Evolutionary conservation across 2,329 filamentous ascomycete species (phyloP).

Genomic region (Cladosporium sp.): DNA sequence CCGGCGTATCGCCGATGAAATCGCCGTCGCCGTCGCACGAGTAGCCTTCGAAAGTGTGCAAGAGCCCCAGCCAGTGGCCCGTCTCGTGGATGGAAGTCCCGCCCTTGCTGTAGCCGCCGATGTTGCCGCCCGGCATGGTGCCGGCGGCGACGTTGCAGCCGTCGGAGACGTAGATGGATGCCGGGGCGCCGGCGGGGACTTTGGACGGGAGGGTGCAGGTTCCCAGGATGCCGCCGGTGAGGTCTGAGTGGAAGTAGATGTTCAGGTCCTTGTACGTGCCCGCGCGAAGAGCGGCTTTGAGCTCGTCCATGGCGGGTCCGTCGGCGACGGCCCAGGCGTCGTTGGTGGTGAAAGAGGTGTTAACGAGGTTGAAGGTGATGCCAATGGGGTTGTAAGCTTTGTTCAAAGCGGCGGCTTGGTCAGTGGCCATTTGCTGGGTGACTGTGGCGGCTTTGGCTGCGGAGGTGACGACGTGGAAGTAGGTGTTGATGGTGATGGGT

Average conservation of each 20-base stretch:
- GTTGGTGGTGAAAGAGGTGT: constrained; percentile 54
- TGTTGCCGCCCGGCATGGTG: constrained; percentile 55
- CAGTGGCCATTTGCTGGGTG: constrained; percentile 42
- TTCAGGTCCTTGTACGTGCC: constrained; percentile 58
- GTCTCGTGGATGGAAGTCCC: constrained; percentile 51
- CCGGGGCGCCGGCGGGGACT: constrained; percentile 36
- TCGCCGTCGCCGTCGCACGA: constrained; percentile 47
- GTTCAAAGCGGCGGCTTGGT: constrained; percentile 44
- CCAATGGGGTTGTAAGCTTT: constrained; percentile 50
- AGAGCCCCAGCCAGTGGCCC: constrained; percentile 50
- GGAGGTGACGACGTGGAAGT: constrained; percentile 49
- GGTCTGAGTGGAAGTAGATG: constrained; percentile 60
- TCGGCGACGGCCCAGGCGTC: constrained; percentile 54
- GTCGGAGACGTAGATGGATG: constrained; percentile 49
- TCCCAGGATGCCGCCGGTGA: constrained; percentile 51
- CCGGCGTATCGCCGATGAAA: constrained; percentile 46
- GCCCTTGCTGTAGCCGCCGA: constrained; percentile 52
- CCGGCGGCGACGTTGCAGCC: constrained; percentile 59
- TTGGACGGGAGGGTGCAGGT: constrained; percentile 53
- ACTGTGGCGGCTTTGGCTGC: constrained; percentile 39
- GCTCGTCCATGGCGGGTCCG: constrained; percentile 48
- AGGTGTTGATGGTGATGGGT: constrained; percentile 42
- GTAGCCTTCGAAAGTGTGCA: constrained; percentile 51
- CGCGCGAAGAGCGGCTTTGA: constrained; percentile 56
- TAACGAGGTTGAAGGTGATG: constrained; percentile 53